Base-by-base conservation (phyloP, 1,284 basidiomycete species). In the Pseudozyma hubeiensis region DNA sequence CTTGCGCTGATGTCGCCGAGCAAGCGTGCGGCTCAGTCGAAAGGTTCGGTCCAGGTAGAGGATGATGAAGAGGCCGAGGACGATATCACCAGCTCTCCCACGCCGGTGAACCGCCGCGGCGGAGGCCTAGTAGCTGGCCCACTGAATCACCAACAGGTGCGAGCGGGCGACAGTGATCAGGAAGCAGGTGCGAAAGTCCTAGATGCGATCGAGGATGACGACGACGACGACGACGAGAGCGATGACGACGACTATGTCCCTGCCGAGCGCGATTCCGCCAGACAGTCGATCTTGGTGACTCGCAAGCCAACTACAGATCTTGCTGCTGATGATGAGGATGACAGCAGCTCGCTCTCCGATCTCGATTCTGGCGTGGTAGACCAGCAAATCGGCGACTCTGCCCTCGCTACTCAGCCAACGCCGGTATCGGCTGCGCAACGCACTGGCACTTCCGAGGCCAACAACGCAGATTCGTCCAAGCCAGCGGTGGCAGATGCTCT, bases 241-340 rank as follows among this genome's bases (percentile, higher is more conserved):
- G 65, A 68, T 19, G 71, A 68, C 17, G 69, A 76, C 19, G 68
- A 76, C 43, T 66, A 73, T 17, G 45, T 75, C 5, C 63, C 73
- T 37, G 55, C 64, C 9, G 56, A 58, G 8, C 46, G 33, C 8
- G 47, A 52, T n/a, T 11, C 72, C 4, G 17, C 41, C 17, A 46
- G 29, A 19, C 8, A 7, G 19, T 13, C 19, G 43, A 4, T 44
- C 7, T 8, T 44, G 6, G 43, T 44, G 17, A 49, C 58, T 24
- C 57, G 53, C 24, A 67, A 61, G 48, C 53, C 50, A 4, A 14
- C 44, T 6, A 40, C 58, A 17, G 50, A 11, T 35, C 14, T 53
- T 9, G 53, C 16, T 37, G 33, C 13, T 2, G 35, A 46, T 14
- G 51, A 54, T 13, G 58, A 44, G 34, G 54, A 62, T 16, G 63